Evolutionary conservation across 2,329 filamentous ascomycete genomes (phyloP).

Genomic region (Trichoderma breve): DNA sequence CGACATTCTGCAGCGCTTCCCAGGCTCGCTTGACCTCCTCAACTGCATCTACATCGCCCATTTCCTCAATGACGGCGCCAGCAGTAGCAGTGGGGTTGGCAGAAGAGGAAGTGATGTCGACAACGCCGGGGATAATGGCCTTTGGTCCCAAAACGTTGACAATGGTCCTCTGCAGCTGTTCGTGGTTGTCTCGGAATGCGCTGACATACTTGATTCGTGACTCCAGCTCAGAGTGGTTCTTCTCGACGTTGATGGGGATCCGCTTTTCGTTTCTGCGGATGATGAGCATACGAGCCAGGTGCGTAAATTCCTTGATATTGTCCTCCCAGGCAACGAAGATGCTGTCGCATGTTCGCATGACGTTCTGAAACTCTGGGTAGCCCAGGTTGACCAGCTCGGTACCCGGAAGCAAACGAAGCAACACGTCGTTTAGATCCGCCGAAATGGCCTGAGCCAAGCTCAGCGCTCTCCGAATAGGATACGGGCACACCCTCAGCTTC

Average conservation of each 20-base stretch:
- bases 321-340: constrained; percentile 96
- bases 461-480: constrained; percentile 86
- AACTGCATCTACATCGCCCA: constrained; percentile 94
- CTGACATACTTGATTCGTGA: constrained; percentile 89
- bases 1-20: constrained; percentile 88
- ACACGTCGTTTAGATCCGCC: constrained; percentile 79
- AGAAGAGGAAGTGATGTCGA: constrained; percentile 42
- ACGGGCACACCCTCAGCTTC: constrained; percentile 93
- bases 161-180: constrained; percentile 95
- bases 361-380: constrained; percentile 81
- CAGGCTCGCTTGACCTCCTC: constrained; percentile 95
- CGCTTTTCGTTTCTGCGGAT: constrained; percentile 94
- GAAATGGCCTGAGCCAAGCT: constrained; percentile 97
- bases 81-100: constrained; percentile 39
- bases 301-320: constrained; percentile 95
- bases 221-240: constrained; percentile 84
- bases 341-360: constrained; percentile 79
- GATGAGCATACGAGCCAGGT: constrained; percentile 92
- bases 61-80: constrained; percentile 79
- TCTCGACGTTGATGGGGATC: constrained; percentile 93
- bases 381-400: constrained; percentile 87
- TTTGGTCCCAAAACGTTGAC: constrained; percentile 90
- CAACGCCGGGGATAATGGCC: constrained; percentile 53
- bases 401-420: constrained; percentile 83
- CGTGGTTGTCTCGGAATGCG: constrained; percentile 94